These are phyloP conservation scores for Cladorrhinum samala DNA, from an alignment of 495 filamentous ascomycete genomes.

Conservation along the genomic window DNA sequence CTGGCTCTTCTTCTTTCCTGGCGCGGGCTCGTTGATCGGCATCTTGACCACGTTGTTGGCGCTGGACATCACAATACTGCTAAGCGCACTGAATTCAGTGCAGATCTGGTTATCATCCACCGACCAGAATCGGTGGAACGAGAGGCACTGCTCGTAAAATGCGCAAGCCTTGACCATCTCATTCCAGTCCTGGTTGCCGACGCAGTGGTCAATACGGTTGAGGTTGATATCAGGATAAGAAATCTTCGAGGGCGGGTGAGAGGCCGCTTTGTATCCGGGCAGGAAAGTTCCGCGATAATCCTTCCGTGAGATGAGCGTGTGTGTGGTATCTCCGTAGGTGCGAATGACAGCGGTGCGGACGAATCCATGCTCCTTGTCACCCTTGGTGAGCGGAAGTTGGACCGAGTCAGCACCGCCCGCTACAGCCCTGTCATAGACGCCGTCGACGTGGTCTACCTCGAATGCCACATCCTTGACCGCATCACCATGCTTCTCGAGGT, in stretches of 20 bases:
- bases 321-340: conserved; percentile 89
- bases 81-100: conserved; percentile 82
- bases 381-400: conserved; percentile 44
- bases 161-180: conserved; percentile 79
- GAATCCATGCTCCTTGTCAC: conserved; percentile 47
- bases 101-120: conserved; percentile 83
- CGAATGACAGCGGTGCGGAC: conserved; percentile 68
- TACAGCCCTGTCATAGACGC: conserved; percentile 65
- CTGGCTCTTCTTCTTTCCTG: conserved; percentile 77
- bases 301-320: conserved; percentile 69
- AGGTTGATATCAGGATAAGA: conserved; percentile 57
- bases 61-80: conserved; percentile 79
- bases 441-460: conserved; percentile 76
- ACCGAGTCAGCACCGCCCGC: conserved; percentile 61
- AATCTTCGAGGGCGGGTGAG: conserved; percentile 18
- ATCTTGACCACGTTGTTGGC: conserved; percentile 77
- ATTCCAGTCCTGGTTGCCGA: conserved; percentile 89
- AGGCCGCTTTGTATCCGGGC: conserved; percentile 63
- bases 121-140: conserved; percentile 92
- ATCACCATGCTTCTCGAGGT: conserved; percentile 78
- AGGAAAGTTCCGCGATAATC: conserved; percentile 68
- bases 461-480: conserved; percentile 89
- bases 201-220: conserved; percentile 80
- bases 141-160: conserved; percentile 84
- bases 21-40: conserved; percentile 94